A percentile compares a stretch with the other conserved stretches of the same genome.
These are phyloP conservation scores for Huntiella decipiens DNA, from an alignment of 2,329 filamentous ascomycete species.

Conservation along the genomic window DNA sequence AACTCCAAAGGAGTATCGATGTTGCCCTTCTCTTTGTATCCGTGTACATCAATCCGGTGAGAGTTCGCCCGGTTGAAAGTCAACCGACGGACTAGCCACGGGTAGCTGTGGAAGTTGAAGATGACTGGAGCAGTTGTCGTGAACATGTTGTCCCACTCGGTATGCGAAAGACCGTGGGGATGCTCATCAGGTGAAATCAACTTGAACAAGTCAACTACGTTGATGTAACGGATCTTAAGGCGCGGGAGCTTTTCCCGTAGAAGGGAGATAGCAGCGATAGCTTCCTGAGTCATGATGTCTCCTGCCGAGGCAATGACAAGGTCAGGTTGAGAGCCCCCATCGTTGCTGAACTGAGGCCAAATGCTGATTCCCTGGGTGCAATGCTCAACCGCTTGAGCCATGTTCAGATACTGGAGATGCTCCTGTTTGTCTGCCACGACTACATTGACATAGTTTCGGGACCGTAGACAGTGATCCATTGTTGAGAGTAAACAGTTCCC, in stretches of 20 bases:
- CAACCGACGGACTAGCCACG: slow-evolving; percentile 59
- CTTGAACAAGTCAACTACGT: slow-evolving; percentile 66
- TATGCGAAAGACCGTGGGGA: slow-evolving; percentile 50
- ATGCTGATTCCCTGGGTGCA: slow-evolving; percentile 65
- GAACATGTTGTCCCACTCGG: slow-evolving; percentile 51
- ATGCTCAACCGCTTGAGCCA: slow-evolving; percentile 54
- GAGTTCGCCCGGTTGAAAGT: slow-evolving; percentile 57
- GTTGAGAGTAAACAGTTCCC: slow-evolving; percentile 60
- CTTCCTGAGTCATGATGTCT: slow-evolving; percentile 55
- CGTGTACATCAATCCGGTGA: slow-evolving; percentile 51
- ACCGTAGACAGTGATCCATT: slow-evolving; percentile 57
- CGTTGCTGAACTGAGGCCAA: slow-evolving; percentile 60
- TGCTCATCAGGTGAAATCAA: slow-evolving; percentile 52
- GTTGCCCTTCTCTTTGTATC: slow-evolving; percentile 69
- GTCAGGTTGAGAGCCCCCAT: slow-evolving; percentile 48
- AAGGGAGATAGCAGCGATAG: slow-evolving; percentile 54
- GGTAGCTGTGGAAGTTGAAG: slow-evolving; percentile 75
- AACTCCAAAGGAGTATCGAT: slow-evolving; percentile 66
- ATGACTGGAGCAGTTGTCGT: slow-evolving; percentile 53
- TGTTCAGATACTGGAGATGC: slow-evolving; percentile 55
- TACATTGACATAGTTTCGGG: slow-evolving; percentile 63
- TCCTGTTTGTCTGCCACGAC: slow-evolving; percentile 65
- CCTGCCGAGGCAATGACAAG: slow-evolving; percentile 60
- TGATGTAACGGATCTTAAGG: slow-evolving; percentile 61
- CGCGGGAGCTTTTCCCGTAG: slow-evolving; percentile 52